Evolutionary conservation across 169 alveolate species (phyloP).

Genomic region (Cryptosporidium meleagridis): DNA sequence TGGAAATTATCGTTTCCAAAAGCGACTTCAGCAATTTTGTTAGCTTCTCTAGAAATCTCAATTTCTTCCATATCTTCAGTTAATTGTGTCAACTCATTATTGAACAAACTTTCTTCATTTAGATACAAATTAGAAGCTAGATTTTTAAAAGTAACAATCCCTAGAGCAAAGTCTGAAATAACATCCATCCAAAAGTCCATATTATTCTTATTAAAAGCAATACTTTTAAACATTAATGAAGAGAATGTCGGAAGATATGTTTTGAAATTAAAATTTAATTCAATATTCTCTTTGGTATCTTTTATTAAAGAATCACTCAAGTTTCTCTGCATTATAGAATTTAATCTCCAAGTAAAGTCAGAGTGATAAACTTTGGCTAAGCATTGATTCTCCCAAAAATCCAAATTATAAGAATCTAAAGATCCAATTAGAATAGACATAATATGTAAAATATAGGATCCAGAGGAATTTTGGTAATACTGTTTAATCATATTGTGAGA

Average conservation of each 20-base stretch:
- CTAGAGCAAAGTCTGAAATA: slow-evolving; percentile 17
- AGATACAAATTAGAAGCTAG: background rate
- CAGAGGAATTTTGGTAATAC: background rate
- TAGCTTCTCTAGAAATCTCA: slow-evolving; percentile 9
- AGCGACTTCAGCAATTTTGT: slow-evolving; percentile 15
- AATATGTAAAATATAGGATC: background rate
- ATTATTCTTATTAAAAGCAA: background rate
- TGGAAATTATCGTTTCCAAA: slow-evolving; percentile 2
- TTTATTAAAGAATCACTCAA: background rate
- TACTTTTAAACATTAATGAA: slow-evolving; percentile 8
- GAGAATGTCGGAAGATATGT: slow-evolving; percentile 8
- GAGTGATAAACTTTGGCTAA: background rate
- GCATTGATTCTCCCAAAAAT: slow-evolving; percentile 11
- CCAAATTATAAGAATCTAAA: background rate
- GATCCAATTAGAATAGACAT: slow-evolving; percentile 4
- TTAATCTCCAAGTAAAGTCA: slow-evolving; percentile 3
- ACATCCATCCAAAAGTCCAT: slow-evolving; percentile 33
- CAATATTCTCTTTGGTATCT: background rate
- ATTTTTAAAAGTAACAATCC: background rate
- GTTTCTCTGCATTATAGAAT: slow-evolving; percentile 18
- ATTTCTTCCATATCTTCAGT: background rate
- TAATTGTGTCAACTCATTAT: background rate
- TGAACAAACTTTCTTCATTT: background rate
- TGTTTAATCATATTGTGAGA: background rate
- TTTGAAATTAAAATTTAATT: background rate